Evolutionary conservation across 2,329 filamentous ascomycete genomes (phyloP), one percentile per base, ranked within the genome.

Genomic region (Elsinoe arachidis): DNA sequence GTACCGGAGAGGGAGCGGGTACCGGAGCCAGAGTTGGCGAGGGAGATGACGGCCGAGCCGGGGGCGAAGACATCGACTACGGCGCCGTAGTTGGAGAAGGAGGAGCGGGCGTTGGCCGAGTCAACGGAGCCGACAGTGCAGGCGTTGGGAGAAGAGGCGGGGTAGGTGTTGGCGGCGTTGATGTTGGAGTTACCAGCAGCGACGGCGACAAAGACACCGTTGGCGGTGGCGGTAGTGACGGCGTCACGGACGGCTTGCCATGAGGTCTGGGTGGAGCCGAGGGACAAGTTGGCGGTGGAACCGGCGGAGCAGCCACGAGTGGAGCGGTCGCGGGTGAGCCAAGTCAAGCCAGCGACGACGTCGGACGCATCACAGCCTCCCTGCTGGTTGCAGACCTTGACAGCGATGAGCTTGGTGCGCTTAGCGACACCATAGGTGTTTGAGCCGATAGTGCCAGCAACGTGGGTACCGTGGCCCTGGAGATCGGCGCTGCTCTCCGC

Each of bases 381-480:
- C 44, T 75, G 74, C 12, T 74, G 65, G 35, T 69, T 69, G 51
- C 73, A 73, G 23, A 79, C 71, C 7, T 79, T 77, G 67, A 85
- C 80, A 39, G 76, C 80, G 55, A 82, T 69, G 39, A 83, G 69
- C 56, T 73, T 70, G 57, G 76, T 76, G 54, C 77, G 77, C 72
- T 83, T 83, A 63, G 82, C 80, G 3, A 84, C 80, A 60, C 83
- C 83, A 57, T 80, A 84, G 3, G 78, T 83, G 57, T 71, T 73
- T 34, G 80, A 80, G 17, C 73, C 83, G 39, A 84, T 78, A 15
- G 80, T 85, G 19, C 80, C 82, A 7, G 81, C 76, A 30, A 84
- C 81, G 71, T 86, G 83, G 56, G 75, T 82, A 38, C 83, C 83
- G 69, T 86, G 83, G 12, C 83, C 83, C 63, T 84, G 81, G 61